Conservation (phyloP, 805 yeast genomes). For the Saturnispora hagleri region DNA sequence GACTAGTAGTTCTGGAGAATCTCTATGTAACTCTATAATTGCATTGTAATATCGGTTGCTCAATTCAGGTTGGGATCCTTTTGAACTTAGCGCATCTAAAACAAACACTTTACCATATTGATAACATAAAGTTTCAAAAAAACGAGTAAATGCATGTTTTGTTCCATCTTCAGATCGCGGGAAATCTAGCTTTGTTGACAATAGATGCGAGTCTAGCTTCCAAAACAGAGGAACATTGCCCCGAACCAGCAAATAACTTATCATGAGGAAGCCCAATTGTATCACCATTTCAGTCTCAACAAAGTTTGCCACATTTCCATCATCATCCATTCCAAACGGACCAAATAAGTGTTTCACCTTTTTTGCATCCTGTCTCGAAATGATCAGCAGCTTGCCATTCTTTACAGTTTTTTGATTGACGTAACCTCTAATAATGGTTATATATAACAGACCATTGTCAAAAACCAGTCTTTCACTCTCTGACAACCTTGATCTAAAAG, state of each 20-base stretch:
- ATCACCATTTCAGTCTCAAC: slow-evolving; percentile 44
- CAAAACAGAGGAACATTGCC: slow-evolving; percentile 51
- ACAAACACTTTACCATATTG: slow-evolving; percentile 44
- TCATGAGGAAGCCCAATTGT: slow-evolving; percentile 26
- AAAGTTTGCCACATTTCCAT: slow-evolving; percentile 51
- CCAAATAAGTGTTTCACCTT: slow-evolving; percentile 44
- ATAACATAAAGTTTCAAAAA: slow-evolving; percentile 37
- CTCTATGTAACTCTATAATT: slow-evolving; percentile 10
- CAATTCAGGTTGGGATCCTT: slow-evolving; percentile 37
- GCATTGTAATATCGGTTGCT: slow-evolving; percentile 30
- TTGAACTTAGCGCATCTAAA: slow-evolving; percentile 38
- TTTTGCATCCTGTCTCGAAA: slow-evolving; percentile 42
- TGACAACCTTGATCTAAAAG: slow-evolving; percentile 37
- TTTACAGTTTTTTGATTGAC: slow-evolving; percentile 30
- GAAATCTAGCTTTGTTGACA: slow-evolving; percentile 37
- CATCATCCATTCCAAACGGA: slow-evolving; percentile 50
- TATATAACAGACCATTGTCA: slow-evolving; percentile 39
- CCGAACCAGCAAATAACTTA: slow-evolving; percentile 36
- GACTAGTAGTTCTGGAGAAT: slow-evolving; percentile 9
- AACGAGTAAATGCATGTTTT: slow-evolving; percentile 41
- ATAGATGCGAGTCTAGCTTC: slow-evolving; percentile 39
- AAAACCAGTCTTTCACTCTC: slow-evolving; percentile 32
- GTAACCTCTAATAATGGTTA: slow-evolving; percentile 42
- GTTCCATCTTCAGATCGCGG: slow-evolving; percentile 47
- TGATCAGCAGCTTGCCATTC: slow-evolving; percentile 30